Evolutionary conservation across 331 rosid genomes (phyloP).

Genomic region (Arachis monticola): DNA sequence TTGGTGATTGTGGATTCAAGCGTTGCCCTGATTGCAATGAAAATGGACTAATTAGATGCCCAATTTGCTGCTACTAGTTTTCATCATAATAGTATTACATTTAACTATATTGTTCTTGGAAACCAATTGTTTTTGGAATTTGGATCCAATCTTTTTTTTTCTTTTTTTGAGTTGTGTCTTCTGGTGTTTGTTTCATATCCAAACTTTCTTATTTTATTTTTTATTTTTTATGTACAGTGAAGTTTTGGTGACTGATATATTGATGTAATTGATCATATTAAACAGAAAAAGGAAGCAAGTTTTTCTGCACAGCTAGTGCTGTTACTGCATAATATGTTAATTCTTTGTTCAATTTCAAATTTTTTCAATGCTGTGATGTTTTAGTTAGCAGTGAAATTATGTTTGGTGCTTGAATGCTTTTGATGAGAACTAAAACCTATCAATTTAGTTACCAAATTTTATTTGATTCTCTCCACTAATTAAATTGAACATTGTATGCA

Average conservation of each 20-base stretch:
- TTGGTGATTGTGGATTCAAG: slow-evolving; percentile 67
- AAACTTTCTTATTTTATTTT: slow-evolving; percentile 16
- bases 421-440: slow-evolving; percentile 12
- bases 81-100: slow-evolving; percentile 1
- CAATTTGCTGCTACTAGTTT: slow-evolving; percentile 64
- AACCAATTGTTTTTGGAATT: slow-evolving; percentile 26
- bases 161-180: slow-evolving; percentile 17
- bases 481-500: background rate
- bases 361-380: background rate
- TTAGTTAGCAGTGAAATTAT: background rate
- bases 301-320: slow-evolving; percentile 36
- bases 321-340: slow-evolving; percentile 23
- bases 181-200: background rate
- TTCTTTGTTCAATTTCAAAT: slow-evolving; percentile 3
- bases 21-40: slow-evolving; percentile 91
- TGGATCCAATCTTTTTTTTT: no score
- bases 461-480: background rate
- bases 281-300: slow-evolving; percentile 31
- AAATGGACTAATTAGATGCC: slow-evolving; percentile 86
- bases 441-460: slow-evolving; percentile 27
- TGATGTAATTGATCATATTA: slow-evolving; percentile 32
- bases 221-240: slow-evolving; percentile 58
- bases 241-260: slow-evolving; percentile 31
- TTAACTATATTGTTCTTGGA: slow-evolving; percentile 42
- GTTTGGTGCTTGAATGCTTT: slow-evolving; percentile 9